Base-by-base conservation (phyloP, 2,329 filamentous ascomycete genomes). In the Decorospora gaudefroyi region DNA sequence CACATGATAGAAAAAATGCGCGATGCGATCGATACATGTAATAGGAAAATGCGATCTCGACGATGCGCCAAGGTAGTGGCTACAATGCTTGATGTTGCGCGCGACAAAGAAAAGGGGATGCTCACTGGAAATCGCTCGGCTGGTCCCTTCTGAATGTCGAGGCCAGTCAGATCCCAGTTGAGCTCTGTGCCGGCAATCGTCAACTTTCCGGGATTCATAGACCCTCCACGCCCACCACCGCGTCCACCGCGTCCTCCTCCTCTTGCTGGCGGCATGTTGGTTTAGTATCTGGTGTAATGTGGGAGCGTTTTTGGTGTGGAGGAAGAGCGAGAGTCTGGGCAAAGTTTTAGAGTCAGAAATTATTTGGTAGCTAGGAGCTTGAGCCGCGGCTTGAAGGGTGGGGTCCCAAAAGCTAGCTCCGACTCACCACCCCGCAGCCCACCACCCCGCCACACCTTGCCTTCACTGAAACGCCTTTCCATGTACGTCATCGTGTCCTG, bases 181-280 rank as follows among this genome's bases (percentile, higher is more conserved):
- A 74, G 51, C 45, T 74, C 72, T 6, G 71, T 69, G 42, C 73
- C 73, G 25, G 64, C 72, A 52, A 74, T 73, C 49, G 67, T 69
- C 41, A 72, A 63, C 23, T 57, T 67, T 5, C 65, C 61, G n/a
- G 54, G 50, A 40, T 58, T 59, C 46, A 62, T 61, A 21, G 49
- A 57, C 26, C 67, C 65, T 27, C 66, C 59, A 5, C 64, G 59
- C 27, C 57, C 62, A 30, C 62, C 61, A 18, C 59, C 59, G 21
- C 58, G 49, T n/a, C 36, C 54, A 17, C 61, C 59, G 16, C 67
- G 62, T 19, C 68, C 57, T 42, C 68, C 69, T 53, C 69, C 63
- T 42, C 70, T 61, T 37, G 46, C 59, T 39, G 58, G 52, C 22
- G 59, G 48, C 59, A 63, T 62, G 11, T 46, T 13, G 17, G 9